Base-by-base conservation (phyloP, 768 basidiomycete species). In the Serendipita vermifera region DNA sequence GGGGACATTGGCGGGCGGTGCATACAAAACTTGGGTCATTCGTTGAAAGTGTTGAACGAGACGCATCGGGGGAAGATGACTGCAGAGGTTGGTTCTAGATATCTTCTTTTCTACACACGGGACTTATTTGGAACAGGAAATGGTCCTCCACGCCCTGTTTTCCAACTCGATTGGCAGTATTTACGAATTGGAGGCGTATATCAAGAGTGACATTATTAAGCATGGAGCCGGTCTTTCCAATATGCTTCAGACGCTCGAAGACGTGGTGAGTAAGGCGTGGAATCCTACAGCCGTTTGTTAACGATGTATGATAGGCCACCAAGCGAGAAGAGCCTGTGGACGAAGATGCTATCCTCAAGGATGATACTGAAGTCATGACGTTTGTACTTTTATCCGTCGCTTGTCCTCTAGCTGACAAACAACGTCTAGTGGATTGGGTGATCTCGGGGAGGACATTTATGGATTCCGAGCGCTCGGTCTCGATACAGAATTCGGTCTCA, bases 381-480 rank as follows among this genome's bases (percentile, higher is more conserved):
- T 81, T 63, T 41, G 78, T 69, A 15, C n/a, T 3, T 24, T 32
- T 13, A 39, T 48, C 33, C 36, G 20, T 24, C 43, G 14, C 27
- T n/a, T 20, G 54, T 56, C 58, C 31, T 36, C 40, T 33, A 58
- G 54, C 2, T 61, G 1, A 5, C 26, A 1, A 46, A 11, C 11
- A 24, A 32, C 38, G 41, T 29, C 33, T 6, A 6, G 32, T 13
- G 11, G 14, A 29, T 4, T 20, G 11, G 7, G 13, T 24, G 5
- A 39, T 14, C 31, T 56, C 15, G 72, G 91, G 31, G 91, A 92
- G 62, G 93, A 98, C 67, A 94, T 93, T 70, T 77, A 97, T 11
- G 93, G 93, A 9, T 74, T 97, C 26, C 78, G 80, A 51, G 90
- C 87, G 64, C 71, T 91, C 39, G 93, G 92, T 29, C 88, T 96